Conservation (phyloP, 1,139 yeast genomes). For the Suhomyces taliae region DNA sequence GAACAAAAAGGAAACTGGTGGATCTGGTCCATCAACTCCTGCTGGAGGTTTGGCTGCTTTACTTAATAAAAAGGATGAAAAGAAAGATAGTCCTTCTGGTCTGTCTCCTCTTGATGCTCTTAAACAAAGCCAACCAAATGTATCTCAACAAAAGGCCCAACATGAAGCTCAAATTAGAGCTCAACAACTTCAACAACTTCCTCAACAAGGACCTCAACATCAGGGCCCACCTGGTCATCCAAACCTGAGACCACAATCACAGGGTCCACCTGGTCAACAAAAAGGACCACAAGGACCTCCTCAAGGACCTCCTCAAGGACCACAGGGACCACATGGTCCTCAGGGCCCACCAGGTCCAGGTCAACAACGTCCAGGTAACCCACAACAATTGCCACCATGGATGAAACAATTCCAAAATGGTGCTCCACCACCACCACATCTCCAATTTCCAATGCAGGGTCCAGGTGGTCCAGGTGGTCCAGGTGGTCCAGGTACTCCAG, state of each 20-base stretch:
- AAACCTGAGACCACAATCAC: slow-evolving; percentile 7
- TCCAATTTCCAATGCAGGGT: slow-evolving; percentile 15
- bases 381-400: slow-evolving; percentile 27
- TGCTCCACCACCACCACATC: slow-evolving; percentile 11
- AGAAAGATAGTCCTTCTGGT: not conserved
- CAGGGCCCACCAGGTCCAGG: slow-evolving; percentile 3
- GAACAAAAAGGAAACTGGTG: slow-evolving; percentile 31
- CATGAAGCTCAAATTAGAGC: slow-evolving; percentile 11
- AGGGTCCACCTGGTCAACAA: slow-evolving; percentile 7
- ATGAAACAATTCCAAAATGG: slow-evolving; percentile 22
- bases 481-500: not conserved
- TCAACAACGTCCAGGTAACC: slow-evolving; percentile 4
- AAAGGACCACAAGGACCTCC: slow-evolving; percentile 2
- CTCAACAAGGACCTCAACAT: slow-evolving; percentile 9
- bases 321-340: slow-evolving; percentile 5
- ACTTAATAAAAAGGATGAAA: not conserved
- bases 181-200: slow-evolving; percentile 16
- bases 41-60: slow-evolving; percentile 7
- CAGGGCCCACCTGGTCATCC: slow-evolving; percentile 15
- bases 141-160: not conserved
- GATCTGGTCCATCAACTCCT: slow-evolving; percentile 1
- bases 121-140: not conserved
- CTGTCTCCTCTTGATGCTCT: not conserved
- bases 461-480: slow-evolving; percentile 2
- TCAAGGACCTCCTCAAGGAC: slow-evolving; percentile 1